Evolutionary conservation across 805 yeast genomes (phyloP), one percentile per base, ranked within the genome.

Genomic region (Soucietia sequanensis): DNA sequence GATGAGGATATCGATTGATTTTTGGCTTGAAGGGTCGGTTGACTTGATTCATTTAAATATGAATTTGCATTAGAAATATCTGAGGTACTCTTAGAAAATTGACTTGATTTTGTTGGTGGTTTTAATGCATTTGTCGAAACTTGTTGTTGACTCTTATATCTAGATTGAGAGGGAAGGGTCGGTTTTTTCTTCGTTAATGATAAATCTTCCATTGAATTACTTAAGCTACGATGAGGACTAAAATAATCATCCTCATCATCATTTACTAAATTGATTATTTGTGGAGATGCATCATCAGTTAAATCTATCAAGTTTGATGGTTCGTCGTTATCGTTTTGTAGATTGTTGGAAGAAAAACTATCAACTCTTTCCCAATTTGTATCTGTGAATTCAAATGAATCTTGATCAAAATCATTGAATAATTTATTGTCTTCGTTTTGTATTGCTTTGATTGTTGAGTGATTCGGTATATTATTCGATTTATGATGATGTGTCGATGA

Each of bases 251-350:
- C 30, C 13, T 27, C 16, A 12, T 24, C 23, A 21, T 30, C 39
- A 23, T 23, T 30, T 18, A n/a, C n/a, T n/a, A n/a, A n/a, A n/a
- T n/a, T n/a, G n/a, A n/a, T n/a, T n/a, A n/a, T n/a, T n/a, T n/a
- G n/a, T n/a, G n/a, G n/a, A 21, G 31, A 14, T 23, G 35, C 44
- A 2, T 50, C 48, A 31, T 70, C 80, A 44, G 78, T 86, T 15
- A 44, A 88, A 78, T 52, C 95, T 42, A 89, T 84, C 47, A 88
- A 68, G 39, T 79, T 77, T 23, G 74, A 68, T 27, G 70, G 62
- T 17, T 38, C 46, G 17, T 29, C 39, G 1, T 27, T 32, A 14
- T 14, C 7, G 16, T 15, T 9, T 16, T n/a, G n/a, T n/a, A n/a
- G n/a, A n/a, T n/a, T n/a, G n/a, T n/a, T n/a, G n/a, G 25, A 18